Conservation (phyloP, 2,329 filamentous ascomycete species). For the Curvularia sp. region DNA sequence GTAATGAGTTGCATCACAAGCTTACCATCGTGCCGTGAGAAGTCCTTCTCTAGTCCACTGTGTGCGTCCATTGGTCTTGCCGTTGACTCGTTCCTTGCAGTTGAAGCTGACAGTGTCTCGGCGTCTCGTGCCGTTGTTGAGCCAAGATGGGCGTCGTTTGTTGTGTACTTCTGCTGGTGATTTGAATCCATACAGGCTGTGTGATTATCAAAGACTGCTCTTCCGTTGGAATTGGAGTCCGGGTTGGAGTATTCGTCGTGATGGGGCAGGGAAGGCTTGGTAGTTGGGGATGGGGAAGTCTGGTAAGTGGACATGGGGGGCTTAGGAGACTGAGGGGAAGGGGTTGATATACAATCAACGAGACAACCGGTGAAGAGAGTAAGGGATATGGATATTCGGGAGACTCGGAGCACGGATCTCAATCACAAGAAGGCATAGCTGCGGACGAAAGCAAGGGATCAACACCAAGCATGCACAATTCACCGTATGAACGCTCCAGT, state of each 20-base stretch:
- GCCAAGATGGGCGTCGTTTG: conserved; percentile 30
- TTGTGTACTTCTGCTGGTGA: conserved; percentile 19
- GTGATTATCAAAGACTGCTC: conserved; percentile 21
- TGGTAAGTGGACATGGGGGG: conserved; percentile 21
- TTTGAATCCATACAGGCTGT: conserved; percentile 25
- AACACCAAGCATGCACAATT: conserved; percentile 22
- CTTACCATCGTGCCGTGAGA: conserved; percentile 43
- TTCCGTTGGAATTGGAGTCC: conserved; percentile 9
- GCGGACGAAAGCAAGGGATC: conserved; percentile 38
- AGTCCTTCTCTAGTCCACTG: conserved; percentile 55
- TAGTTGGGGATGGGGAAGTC: conserved; percentile 9
- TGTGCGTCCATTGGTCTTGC: conserved; percentile 28
- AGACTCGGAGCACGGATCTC: conserved; percentile 24
- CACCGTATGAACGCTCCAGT: conserved; percentile 20
- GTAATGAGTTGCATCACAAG: not conserved
- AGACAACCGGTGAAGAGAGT: conserved; percentile 13
- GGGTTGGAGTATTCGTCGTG: conserved; percentile 16
- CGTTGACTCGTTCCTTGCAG: conserved; percentile 31
- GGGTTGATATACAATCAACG: conserved; percentile 13
- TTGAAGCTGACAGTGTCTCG: conserved; percentile 36
- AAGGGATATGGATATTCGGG: conserved; percentile 16
- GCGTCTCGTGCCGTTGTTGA: conserved; percentile 30
- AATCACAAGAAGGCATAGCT: conserved; percentile 25
- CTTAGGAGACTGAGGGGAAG: conserved; percentile 13
- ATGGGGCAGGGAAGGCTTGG: not conserved